Conservation (phyloP, 176 grass and related monocot species). For the Ananas comosus region DNA sequence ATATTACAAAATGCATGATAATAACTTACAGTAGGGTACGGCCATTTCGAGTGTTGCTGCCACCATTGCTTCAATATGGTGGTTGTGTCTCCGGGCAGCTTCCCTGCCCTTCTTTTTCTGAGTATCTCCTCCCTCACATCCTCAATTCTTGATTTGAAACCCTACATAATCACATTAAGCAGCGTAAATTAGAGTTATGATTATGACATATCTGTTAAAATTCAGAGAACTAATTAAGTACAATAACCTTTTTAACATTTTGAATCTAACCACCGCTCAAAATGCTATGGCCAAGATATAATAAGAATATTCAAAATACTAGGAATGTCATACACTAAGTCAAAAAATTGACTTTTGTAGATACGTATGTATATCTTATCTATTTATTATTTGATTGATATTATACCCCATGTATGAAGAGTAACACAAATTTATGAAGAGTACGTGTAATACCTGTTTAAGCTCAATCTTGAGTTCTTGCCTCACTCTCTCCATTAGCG, state of each 20-base stretch:
- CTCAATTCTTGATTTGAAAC: conserved; percentile 96
- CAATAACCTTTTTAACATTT: no score
- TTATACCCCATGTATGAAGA: no score
- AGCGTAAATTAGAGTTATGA: not conserved
- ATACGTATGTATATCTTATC: no score
- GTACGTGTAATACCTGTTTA: conserved; percentile 55
- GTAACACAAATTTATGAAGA: no score
- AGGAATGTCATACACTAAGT: no score
- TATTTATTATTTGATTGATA: no score
- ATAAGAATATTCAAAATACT: no score
- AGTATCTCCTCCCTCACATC: conserved; percentile 95
- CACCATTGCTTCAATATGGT: conserved; percentile 97
- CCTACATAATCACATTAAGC: conserved; percentile 23
- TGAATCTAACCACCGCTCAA: no score
- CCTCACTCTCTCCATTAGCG: conserved; percentile 96
- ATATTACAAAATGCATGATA: not conserved
- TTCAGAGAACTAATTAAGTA: no score
- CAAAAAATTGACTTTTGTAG: no score
- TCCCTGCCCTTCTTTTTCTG: conserved; percentile 93
- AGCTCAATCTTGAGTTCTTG: conserved; percentile 91
- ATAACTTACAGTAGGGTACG: conserved; percentile 87
- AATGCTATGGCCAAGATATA: no score
- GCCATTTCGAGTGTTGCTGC: conserved; percentile 99
- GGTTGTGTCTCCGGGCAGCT: conserved; percentile 97
- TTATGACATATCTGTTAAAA: no score